Evolutionary conservation across 2,329 filamentous ascomycete genomes (phyloP), one percentile per base, ranked within the genome.

Genomic region (Fusarium dimerum): DNA sequence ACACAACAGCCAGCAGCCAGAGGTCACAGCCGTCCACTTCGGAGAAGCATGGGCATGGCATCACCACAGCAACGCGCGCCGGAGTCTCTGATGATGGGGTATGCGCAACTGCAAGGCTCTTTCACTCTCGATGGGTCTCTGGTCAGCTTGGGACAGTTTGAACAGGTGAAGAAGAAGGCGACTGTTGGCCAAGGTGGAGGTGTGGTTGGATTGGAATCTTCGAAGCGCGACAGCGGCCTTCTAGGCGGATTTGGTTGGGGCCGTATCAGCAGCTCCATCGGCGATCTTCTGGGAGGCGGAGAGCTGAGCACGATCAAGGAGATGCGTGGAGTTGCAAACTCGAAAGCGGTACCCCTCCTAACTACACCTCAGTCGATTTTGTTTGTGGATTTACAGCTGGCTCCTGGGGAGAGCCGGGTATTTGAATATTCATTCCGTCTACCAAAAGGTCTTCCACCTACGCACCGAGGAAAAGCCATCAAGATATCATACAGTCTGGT

Each of bases 51-150:
- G 29, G 74, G 71, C 47, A 65, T 79, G 49, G 65, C 70, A 54
- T 71, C 70, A 52, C 73, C 75, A 56, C 74, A 75, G 43, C 68
- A 76, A 40, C 77, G 74, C 62, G 69, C 78, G 39, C 85, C 90
- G 1, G 92, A 97, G 68, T 87, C 88, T 1, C 75, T 99, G 48
- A 95, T 99, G 85, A 99, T 99, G 94, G 94, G 92, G 1, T 99
- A 96, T 72, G 93, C 90, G 3, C 94, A 99, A 64, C 84, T 97
- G 3, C 89, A 91, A 71, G 94, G 94, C 5, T 92, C 90, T 0
- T 99, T 99, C 63, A 91, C 86, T 0, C 75, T 99, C 7, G 94
- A 99, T 67, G 92, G 92, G 1, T 96, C 94, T 2, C 76, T 99
- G 18, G 86, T 99, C 54, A 93, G 95, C 64, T 86, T 95, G 39